These are phyloP conservation scores for Kurtzmaniella quercitrusa DNA, from an alignment of 1,139 yeast species.

Conservation along the genomic window DNA sequence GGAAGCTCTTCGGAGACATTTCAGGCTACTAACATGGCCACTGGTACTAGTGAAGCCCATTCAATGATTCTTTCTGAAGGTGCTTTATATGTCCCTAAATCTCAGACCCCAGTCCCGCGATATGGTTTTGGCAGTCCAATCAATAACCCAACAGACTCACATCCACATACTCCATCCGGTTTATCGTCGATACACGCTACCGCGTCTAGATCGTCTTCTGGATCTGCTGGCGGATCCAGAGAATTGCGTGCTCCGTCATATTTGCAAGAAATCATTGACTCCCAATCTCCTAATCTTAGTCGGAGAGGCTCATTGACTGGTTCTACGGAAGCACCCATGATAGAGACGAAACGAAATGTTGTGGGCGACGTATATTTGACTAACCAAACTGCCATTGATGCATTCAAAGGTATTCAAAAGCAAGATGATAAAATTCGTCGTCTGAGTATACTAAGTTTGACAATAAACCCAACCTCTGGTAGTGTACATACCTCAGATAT, in stretches of 20 bases:
- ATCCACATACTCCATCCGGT: conserved; percentile 16
- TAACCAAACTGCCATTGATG: conserved; percentile 46
- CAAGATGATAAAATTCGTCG: conserved; percentile 42
- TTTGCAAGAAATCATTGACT: conserved; percentile 35
- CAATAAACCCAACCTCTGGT: background rate
- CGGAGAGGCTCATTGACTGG: conserved; percentile 36
- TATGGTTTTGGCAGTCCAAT: conserved; percentile 5
- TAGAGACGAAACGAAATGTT: conserved; percentile 49
- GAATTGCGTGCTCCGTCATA: conserved; percentile 24
- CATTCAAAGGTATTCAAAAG: conserved; percentile 47
- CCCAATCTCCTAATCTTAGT: conserved; percentile 22
- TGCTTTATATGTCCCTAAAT: background rate
- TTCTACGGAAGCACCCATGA: conserved; percentile 39
- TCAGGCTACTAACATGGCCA: conserved; percentile 7
- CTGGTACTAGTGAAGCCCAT: conserved; percentile 16
- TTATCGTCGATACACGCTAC: conserved; percentile 10
- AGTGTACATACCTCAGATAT: background rate
- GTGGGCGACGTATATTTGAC: conserved; percentile 52
- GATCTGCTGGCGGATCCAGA: conserved; percentile 30
- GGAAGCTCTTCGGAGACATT: conserved; percentile 31
- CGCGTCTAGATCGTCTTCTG: conserved; percentile 17
- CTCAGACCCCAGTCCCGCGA: conserved; percentile 11
- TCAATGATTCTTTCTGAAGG: conserved; percentile 37
- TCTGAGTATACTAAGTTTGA: conserved; percentile 27
- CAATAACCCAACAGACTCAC: conserved; percentile 4